These are phyloP conservation scores for Perilla frutescens DNA, from an alignment of 257 asterid genomes.

Conservation along the genomic window DNA sequence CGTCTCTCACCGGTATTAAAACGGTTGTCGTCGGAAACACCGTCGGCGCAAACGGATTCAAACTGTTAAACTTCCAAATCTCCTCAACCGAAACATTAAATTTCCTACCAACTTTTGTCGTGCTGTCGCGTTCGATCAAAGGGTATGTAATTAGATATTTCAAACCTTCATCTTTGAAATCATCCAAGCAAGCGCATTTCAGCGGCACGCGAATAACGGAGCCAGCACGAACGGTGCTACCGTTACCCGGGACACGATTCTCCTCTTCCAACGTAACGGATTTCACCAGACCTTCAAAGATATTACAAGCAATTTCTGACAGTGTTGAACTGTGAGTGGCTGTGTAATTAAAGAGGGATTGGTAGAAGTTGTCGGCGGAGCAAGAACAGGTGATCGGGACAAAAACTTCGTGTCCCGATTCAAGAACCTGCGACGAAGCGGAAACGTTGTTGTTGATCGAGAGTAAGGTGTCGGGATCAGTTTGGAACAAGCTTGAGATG, in stretches of 20 bases:
- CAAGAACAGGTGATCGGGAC: slow-evolving; percentile 64
- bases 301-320: slow-evolving; percentile 50
- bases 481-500: slow-evolving; percentile 51
- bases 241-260: slow-evolving; percentile 17
- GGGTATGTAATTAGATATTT: slow-evolving; percentile 69
- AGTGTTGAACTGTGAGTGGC: slow-evolving; percentile 28
- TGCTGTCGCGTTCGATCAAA: slow-evolving; percentile 49
- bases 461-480: slow-evolving; percentile 38
- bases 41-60: slow-evolving; percentile 48
- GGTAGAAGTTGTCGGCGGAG: slow-evolving; percentile 39
- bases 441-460: slow-evolving; percentile 48
- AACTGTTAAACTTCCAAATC: slow-evolving; percentile 50
- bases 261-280: slow-evolving; percentile 44
- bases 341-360: slow-evolving; percentile 42
- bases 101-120: slow-evolving; percentile 43
- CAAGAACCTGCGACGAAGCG: slow-evolving; percentile 41
- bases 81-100: slow-evolving; percentile 57
- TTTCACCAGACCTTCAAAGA: slow-evolving; percentile 66
- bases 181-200: slow-evolving; percentile 75
- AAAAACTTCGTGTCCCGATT: slow-evolving; percentile 49
- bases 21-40: slow-evolving; percentile 66
- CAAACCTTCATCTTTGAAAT: slow-evolving; percentile 15
- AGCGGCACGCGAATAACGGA: slow-evolving; percentile 50
- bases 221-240: slow-evolving; percentile 34
- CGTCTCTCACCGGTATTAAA: slow-evolving; percentile 57